phyloP scores from a whole-genome alignment of 192 early-diverging fungal species.

The Powellomyces hirtus region DNA sequence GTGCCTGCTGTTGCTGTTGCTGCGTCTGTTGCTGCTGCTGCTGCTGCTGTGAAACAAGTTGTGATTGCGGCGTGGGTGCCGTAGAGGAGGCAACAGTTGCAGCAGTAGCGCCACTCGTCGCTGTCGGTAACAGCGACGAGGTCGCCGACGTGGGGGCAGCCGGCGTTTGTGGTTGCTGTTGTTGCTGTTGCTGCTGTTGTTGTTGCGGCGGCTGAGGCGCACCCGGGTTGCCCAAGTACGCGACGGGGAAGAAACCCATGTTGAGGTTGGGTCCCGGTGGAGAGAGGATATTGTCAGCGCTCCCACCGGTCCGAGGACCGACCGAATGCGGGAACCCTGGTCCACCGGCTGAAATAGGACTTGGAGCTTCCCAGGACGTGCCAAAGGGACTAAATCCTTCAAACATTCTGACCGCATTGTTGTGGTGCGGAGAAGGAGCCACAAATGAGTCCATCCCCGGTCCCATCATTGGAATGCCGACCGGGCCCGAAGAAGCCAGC shows the following conservation, averaged over 20 bases:
- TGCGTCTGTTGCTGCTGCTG: background rate
- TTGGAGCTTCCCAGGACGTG: conserved; percentile 1
- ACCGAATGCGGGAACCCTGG: no score
- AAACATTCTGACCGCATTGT: conserved; percentile 12
- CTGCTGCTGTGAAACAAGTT: no score
- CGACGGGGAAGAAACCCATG: background rate
- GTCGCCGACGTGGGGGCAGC: background rate
- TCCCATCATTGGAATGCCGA: background rate
- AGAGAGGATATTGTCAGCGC: background rate
- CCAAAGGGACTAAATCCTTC: conserved; percentile 19
- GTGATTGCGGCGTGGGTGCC: no score
- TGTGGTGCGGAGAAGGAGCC: background rate
- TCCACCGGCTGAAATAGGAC: background rate
- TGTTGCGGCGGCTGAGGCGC: background rate
- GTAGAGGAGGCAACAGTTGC: background rate
- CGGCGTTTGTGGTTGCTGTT: background rate
- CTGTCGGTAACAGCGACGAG: background rate
- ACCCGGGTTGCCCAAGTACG: background rate
- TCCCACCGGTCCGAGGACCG: no score
- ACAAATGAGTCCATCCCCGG: background rate
- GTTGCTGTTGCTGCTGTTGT: background rate
- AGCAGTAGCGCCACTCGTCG: no score
- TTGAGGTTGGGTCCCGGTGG: background rate
- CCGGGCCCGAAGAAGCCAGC: background rate
- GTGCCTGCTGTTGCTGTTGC: background rate